Base-by-base conservation (phyloP, 2,329 filamentous ascomycete genomes). In the Cercospora canescens region DNA sequence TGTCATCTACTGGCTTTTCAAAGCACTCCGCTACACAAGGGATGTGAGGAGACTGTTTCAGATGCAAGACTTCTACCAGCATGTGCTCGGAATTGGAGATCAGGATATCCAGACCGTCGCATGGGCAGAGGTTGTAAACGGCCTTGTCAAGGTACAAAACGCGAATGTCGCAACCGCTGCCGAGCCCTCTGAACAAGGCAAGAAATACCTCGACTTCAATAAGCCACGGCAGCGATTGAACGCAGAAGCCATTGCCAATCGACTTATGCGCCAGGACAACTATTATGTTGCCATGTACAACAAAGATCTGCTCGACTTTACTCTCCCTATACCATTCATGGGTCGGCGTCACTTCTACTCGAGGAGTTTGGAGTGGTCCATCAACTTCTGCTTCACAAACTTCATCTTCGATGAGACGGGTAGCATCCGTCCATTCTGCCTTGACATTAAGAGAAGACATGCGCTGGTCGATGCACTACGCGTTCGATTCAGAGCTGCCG, bases 281-380 rank as follows among this genome's bases (percentile, higher is more conserved):
- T 99, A 97, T 74, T 87, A 97, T 69, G 97, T 99, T 73, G 95
- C 95, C 4, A 84, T 99, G 74, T 93, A 98, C 81, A 99, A 99
- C 83, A 98, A 99, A 78, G 95, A 98, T 67, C 88, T 98, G 39
- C 80, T 99, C 48, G 90, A 99, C 75, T 83, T 98, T 54, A 93
- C 91, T 0, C 85, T 97, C 2, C 92, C 93, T 1, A 79, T 99
- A 2, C 95, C 95, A 0, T 94, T 97, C 69, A 75, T 97, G 2
- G 87, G 89, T 41, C 89, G 89, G 50, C 87, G 91, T 24, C 92
- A 94, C 69, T 84, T 97, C 61, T 94, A 97, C 75, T 97, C 95
- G 0, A 89, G 90, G 72, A 96, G 92, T 1, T 85, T 98, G 67
- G 91, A 96, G 76, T 97, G 93, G 93, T 96, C 94, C 71, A 84